phyloP scores from a whole-genome alignment of 768 basidiomycete genomes.

The Stropharia rugosoannulata region DNA sequence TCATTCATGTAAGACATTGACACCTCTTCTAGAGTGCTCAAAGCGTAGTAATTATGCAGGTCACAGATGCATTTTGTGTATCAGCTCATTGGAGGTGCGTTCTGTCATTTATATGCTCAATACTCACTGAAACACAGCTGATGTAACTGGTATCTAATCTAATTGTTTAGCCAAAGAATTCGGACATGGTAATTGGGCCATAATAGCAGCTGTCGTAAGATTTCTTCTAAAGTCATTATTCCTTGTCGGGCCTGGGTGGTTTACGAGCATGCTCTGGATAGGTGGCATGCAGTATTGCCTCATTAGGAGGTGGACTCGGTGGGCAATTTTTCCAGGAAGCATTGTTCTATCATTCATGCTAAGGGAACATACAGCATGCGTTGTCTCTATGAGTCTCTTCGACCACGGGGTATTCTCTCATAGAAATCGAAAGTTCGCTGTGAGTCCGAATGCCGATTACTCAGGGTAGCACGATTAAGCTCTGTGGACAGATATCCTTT shows the following conservation, averaged over 20 bases:
- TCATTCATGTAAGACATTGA: background rate
- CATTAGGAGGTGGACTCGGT: background rate
- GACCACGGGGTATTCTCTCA: background rate
- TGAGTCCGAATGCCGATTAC: background rate
- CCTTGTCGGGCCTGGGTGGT: too few relatives aligned
- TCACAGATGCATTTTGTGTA: constrained; percentile 4
- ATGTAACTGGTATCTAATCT: too few relatives aligned
- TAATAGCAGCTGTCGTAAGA: background rate
- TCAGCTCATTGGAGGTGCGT: constrained; percentile 2
- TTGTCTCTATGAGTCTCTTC: background rate
- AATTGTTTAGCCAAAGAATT: background rate
- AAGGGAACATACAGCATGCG: background rate
- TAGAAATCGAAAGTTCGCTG: background rate
- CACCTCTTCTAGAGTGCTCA: background rate
- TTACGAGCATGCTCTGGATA: background rate
- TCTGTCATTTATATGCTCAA: too few relatives aligned
- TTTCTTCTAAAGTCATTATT: too few relatives aligned
- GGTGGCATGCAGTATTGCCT: background rate
- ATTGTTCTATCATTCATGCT: background rate
- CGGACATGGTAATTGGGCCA: background rate
- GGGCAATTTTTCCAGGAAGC: background rate
- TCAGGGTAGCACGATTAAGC: background rate
- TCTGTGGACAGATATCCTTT: background rate
- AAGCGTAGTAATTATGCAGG: background rate
- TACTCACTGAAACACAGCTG: too few relatives aligned